Conservation (phyloP, 495 filamentous ascomycete genomes). For the Baudoinia panamericana region DNA sequence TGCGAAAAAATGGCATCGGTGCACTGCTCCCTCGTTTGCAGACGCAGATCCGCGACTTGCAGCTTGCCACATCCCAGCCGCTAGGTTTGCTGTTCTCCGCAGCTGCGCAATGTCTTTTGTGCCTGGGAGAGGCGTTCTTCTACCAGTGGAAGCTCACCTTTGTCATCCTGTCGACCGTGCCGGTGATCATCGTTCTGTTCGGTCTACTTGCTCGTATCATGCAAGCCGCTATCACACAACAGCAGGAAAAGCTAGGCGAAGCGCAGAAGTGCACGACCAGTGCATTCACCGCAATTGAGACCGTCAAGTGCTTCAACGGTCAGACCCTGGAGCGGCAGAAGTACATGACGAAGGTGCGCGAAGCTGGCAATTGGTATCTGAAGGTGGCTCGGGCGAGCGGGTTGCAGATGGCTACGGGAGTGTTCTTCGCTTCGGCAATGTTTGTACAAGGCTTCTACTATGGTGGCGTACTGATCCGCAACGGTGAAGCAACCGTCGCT, state of each 20-base stretch:
- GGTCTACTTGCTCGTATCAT: conserved; percentile 45
- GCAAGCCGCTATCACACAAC: conserved; percentile 50
- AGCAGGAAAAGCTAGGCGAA: conserved; percentile 52
- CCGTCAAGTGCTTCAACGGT: conserved; percentile 79
- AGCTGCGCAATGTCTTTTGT: conserved; percentile 44
- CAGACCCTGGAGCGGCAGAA: conserved; percentile 53
- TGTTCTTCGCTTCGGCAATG: conserved; percentile 61
- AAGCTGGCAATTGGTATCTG: conserved; percentile 51
- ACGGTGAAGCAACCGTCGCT: conserved; percentile 45
- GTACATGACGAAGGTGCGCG: conserved; percentile 45
- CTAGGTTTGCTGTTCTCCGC: conserved; percentile 57
- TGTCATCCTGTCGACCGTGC: conserved; percentile 64
- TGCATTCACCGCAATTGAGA: conserved; percentile 61
- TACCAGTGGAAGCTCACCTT: conserved; percentile 77
- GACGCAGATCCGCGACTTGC: conserved; percentile 69
- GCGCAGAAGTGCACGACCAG: conserved; percentile 62
- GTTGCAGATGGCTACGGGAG: conserved; percentile 55
- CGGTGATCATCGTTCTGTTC: conserved; percentile 50
- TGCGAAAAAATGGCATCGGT: conserved; percentile 53
- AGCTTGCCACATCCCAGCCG: conserved; percentile 63
- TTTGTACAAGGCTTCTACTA: conserved; percentile 93
- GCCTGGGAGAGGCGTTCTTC: conserved; percentile 57
- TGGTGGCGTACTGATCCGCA: conserved; percentile 51
- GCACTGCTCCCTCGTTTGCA: conserved; percentile 58
- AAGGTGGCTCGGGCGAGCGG: conserved; percentile 55